phyloP scores from a whole-genome alignment of 2,329 filamentous ascomycete species.

The Apiospora marii region DNA sequence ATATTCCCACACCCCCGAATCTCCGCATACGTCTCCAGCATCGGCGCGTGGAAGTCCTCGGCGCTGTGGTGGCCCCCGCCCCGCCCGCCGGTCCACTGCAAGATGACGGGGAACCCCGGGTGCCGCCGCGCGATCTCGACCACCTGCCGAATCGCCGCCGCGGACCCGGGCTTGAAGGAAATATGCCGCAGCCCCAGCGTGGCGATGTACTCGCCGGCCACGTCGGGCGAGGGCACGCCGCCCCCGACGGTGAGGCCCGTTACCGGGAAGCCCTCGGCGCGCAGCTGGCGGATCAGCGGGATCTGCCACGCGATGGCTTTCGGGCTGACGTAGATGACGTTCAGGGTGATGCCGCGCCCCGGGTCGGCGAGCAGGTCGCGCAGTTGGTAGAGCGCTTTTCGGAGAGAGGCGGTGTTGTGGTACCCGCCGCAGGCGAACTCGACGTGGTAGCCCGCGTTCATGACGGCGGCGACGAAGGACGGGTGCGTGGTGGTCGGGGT shows the following conservation, averaged over 20 bases:
- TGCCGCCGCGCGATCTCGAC: slow-evolving; percentile 56
- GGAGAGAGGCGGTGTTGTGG: slow-evolving; percentile 53
- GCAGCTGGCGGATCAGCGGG: slow-evolving; percentile 54
- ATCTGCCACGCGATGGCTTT: slow-evolving; percentile 61
- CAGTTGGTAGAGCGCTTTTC: slow-evolving; percentile 53
- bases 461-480: slow-evolving; percentile 61
- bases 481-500: slow-evolving; percentile 54
- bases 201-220: slow-evolving; percentile 55
- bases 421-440: slow-evolving; percentile 55
- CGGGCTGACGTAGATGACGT: slow-evolving; percentile 62
- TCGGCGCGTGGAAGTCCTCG: slow-evolving; percentile 58
- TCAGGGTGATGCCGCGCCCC: slow-evolving; percentile 59
- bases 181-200: slow-evolving; percentile 55
- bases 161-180: slow-evolving; percentile 55
- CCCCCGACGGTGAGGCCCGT: slow-evolving; percentile 56
- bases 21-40: slow-evolving; percentile 53
- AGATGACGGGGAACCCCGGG: slow-evolving; percentile 51
- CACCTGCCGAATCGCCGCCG: slow-evolving; percentile 52
- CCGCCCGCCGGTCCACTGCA: slow-evolving; percentile 59
- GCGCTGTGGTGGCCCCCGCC: slow-evolving; percentile 58
- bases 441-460: slow-evolving; percentile 55
- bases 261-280: slow-evolving; percentile 53
- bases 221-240: slow-evolving; percentile 55
- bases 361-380: slow-evolving; percentile 49
- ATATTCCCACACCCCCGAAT: slow-evolving; percentile 54